Conservation (phyloP, 176 grass and related monocot species). For the Guadua angustifolia region DNA sequence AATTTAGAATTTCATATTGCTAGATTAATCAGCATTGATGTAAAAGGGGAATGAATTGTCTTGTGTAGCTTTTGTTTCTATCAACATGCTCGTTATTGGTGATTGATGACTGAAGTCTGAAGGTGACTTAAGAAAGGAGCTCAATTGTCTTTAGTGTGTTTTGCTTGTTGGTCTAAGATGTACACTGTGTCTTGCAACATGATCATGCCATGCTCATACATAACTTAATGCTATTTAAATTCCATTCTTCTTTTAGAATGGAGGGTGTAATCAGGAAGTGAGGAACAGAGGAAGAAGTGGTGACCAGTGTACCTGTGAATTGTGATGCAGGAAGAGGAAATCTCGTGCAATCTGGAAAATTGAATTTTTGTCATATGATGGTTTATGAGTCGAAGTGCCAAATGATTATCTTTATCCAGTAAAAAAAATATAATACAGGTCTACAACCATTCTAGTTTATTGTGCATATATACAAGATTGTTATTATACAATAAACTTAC, state of each 20-base stretch:
- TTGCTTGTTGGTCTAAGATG: slow-evolving; percentile 7
- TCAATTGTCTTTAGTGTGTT: background rate
- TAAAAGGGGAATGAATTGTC: too few species aligned
- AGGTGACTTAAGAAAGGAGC: background rate
- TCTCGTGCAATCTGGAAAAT: background rate
- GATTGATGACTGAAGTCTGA: background rate
- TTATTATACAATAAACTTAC: background rate
- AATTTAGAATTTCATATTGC: too few species aligned
- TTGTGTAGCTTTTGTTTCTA: too few species aligned
- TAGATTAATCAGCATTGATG: too few species aligned
- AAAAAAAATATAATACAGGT: background rate
- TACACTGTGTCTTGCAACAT: slow-evolving; percentile 2
- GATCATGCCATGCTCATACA: background rate
- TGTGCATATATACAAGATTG: background rate
- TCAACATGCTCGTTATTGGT: too few species aligned
- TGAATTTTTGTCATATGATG: background rate
- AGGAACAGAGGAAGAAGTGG: background rate
- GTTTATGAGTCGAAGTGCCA: background rate
- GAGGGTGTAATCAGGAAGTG: background rate
- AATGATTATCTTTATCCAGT: background rate
- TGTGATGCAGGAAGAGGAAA: slow-evolving; percentile 20
- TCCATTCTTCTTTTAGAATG: background rate
- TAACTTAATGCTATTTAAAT: slow-evolving; percentile 18
- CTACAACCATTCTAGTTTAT: background rate
- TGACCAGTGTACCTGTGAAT: background rate